These are phyloP conservation scores for Pleurotus sapidus DNA, from an alignment of 768 basidiomycete genomes.

Conservation along the genomic window DNA sequence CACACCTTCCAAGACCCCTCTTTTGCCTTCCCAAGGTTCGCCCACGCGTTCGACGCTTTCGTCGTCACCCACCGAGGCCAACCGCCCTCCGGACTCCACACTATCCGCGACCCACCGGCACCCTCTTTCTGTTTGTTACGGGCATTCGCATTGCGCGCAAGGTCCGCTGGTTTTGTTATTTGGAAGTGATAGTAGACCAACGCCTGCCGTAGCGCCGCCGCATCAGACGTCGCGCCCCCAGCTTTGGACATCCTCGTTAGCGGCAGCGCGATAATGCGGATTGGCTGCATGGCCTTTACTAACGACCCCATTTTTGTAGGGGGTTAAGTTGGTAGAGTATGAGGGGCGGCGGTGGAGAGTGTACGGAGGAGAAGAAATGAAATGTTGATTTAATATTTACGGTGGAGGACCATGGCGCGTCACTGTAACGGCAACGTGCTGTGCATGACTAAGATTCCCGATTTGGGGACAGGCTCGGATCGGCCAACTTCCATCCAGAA, in stretches of 20 bases:
- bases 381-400: too few relatives aligned
- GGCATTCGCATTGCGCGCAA: constrained; percentile 2
- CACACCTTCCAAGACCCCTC: constrained; percentile 78
- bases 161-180: constrained; percentile 18
- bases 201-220: constrained; percentile 11
- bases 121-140: constrained; percentile 18
- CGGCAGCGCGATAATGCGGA: constrained; percentile 46
- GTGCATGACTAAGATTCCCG: too few relatives aligned
- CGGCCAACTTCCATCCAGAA: too few relatives aligned
- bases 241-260: constrained; percentile 23
- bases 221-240: not conserved
- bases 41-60: constrained; percentile 61
- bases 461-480: too few relatives aligned
- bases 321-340: too few relatives aligned
- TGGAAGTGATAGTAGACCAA: constrained; percentile 47
- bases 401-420: too few relatives aligned
- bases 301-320: constrained; percentile 5
- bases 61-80: constrained; percentile 42
- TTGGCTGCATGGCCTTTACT: constrained; percentile 24
- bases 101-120: too few relatives aligned
- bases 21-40: constrained; percentile 61
- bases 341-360: too few relatives aligned
- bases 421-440: too few relatives aligned
- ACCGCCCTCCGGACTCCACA: constrained; percentile 39
- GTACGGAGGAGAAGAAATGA: too few relatives aligned